A percentile compares a stretch with the other conserved stretches of the same genome.
Evolutionary conservation across 352 stramenopile genomes (phyloP).

Genomic region (Globisporangium canariense): DNA sequence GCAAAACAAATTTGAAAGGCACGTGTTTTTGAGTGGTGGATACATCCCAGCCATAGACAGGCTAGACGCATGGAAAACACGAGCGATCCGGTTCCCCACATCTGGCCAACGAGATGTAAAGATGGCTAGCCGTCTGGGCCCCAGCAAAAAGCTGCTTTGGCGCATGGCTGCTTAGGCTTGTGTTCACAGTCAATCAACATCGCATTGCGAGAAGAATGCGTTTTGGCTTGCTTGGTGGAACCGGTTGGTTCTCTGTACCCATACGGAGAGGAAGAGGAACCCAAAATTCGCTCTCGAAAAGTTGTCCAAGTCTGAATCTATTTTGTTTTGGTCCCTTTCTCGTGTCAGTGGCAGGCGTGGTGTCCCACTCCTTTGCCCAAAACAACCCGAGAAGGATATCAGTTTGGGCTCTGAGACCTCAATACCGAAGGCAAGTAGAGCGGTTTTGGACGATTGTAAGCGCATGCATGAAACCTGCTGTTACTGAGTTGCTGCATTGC

Average conservation of each 20-base stretch:
- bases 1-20: neutral
- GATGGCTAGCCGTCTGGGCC: neutral
- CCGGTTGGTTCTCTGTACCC: neutral
- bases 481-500: too few species aligned
- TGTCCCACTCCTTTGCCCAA: conserved; percentile 3
- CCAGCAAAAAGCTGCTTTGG: conserved; percentile 1
- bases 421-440: neutral
- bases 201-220: too few species aligned
- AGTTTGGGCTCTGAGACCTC: conserved; percentile 1
- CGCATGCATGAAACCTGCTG: too few species aligned
- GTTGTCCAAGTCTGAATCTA: conserved; percentile 12
- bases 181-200: too few species aligned
- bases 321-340: conserved; percentile 5
- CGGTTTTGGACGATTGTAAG: too few species aligned
- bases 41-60: too few species aligned
- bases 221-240: neutral
- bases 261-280: conserved; percentile 1
- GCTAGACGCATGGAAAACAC: neutral
- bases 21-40: too few species aligned
- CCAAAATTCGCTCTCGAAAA: conserved; percentile 5
- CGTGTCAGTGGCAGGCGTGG: neutral
- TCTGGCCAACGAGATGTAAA: neutral
- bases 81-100: neutral
- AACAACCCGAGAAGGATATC: conserved; percentile 8
- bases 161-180: neutral